Evolutionary conservation across 2,329 filamentous ascomycete genomes (phyloP).

Genomic region (Aquanectria penicillioides): DNA sequence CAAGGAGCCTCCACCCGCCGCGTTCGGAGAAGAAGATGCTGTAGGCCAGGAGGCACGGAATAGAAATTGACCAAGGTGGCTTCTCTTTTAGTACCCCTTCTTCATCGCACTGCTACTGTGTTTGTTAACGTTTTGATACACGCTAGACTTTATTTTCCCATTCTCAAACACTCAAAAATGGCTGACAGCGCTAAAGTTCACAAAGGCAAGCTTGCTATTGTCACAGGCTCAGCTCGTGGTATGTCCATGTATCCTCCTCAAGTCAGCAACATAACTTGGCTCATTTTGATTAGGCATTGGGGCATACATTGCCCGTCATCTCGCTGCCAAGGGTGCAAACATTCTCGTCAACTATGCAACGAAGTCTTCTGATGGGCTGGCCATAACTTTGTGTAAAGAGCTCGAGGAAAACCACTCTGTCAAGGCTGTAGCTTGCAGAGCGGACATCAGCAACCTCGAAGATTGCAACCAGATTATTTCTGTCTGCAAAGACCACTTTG

Average conservation of each 20-base stretch:
- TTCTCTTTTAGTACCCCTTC: not conserved
- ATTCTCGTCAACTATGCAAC: slow-evolving; percentile 66
- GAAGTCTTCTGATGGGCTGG: slow-evolving; percentile 55
- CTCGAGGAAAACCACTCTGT: slow-evolving; percentile 55
- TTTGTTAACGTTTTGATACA: not conserved
- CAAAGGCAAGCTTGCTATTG: slow-evolving; percentile 61
- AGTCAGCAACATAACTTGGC: slow-evolving; percentile 13
- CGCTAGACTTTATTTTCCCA: no score
- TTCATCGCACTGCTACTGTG: not conserved
- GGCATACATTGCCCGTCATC: slow-evolving; percentile 61
- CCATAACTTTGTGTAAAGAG: slow-evolving; percentile 55
- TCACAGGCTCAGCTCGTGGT: slow-evolving; percentile 64
- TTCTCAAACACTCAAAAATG: not conserved
- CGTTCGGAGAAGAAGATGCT: no score
- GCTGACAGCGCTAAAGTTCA: slow-evolving; percentile 28
- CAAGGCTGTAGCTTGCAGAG: slow-evolving; percentile 66
- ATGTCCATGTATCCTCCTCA: slow-evolving; percentile 9
- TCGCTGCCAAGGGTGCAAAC: slow-evolving; percentile 65
- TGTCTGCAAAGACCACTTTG: slow-evolving; percentile 59
- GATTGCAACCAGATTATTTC: slow-evolving; percentile 64
- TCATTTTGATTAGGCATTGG: slow-evolving; percentile 60
- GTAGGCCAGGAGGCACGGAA: not conserved
- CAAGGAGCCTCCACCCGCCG: not conserved
- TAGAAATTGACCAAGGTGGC: not conserved
- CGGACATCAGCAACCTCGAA: slow-evolving; percentile 68